Conservation (phyloP, 495 filamentous ascomycete genomes). For the Aspergillus sclerotioniger region DNA sequence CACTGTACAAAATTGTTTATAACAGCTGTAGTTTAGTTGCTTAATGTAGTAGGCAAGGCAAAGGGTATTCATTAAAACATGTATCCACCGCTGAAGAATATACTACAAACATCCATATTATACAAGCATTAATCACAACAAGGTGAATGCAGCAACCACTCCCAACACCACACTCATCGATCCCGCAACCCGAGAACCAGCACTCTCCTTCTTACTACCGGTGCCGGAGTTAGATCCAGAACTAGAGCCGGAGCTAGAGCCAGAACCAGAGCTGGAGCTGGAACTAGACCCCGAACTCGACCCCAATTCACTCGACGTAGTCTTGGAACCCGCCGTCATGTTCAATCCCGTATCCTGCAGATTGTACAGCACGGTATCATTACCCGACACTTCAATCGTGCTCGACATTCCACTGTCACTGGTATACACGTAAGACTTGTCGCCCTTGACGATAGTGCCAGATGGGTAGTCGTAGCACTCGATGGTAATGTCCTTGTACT, state of each 20-base stretch:
- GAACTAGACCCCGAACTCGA: neutral
- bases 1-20: too few relatives aligned
- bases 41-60: neutral
- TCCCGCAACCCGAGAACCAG: too few relatives aligned
- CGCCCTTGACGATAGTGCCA: conserved; percentile 58
- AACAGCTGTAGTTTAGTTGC: too few relatives aligned
- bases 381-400: conserved; percentile 71
- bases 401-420: conserved; percentile 62
- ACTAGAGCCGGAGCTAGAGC: conserved; percentile 37
- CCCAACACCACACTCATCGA: neutral
- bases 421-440: conserved; percentile 74
- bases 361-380: conserved; percentile 72
- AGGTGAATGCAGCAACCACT: neutral
- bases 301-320: neutral
- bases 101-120: neutral
- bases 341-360: conserved; percentile 74
- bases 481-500: conserved; percentile 71
- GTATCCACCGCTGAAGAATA: neutral
- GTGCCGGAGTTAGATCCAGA: too few relatives aligned
- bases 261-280: conserved; percentile 15
- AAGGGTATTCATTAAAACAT: neutral
- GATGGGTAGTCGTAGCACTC: conserved; percentile 76
- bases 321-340: conserved; percentile 45
- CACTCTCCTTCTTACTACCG: neutral
- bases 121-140: neutral